Evolutionary conservation across 2,329 filamentous ascomycete species (phyloP), one percentile per base, ranked within the genome.

Genomic region (Penicillium psychrosexuale): DNA sequence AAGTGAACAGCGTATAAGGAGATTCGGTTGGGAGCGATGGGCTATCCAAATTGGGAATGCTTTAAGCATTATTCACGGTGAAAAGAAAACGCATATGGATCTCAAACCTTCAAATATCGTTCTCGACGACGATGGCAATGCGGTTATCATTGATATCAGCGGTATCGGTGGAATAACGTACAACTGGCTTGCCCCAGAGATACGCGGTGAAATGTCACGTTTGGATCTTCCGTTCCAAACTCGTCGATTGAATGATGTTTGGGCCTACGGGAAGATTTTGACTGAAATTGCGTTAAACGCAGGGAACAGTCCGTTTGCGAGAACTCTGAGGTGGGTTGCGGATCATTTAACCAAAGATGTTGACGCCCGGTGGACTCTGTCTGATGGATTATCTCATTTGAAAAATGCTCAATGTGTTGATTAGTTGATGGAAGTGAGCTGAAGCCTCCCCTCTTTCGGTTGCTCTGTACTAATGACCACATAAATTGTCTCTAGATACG

Each of bases 241-340:
- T 40, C 60, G 60, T 39, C 55, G 22, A 58, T 34, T 22, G 19
- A 63, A 63, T 43, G 64, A 65, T 38, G 24, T 49, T 17, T 67
- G 61, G 62, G 57, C 61, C 11, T 66, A 61, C 38, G 63, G 65
- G 27, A 64, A 57, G 39, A 47, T 64, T 55, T 53, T 64, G 38
- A 60, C 44, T 2, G 55, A 58, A 28, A 60, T 65, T 17, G 54
- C 17, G 34, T 56, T 36, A 27, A 47, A 60, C 31, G 55, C 49
- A 48, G 47, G 19, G 19, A 22, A 59, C 5, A 27, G 39, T 39
- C 47, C 54, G 11, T 58, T 51, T 47, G 39, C 31, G 19, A 33
- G 51, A 15, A 27, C 33, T 31, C 54, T 64, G n/a, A 47, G 47
- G 28, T 36, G 36, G 24, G 40, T 61, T 56, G 56, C 58, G 27